Evolutionary conservation across 371 early-diverging fungal species (phyloP), one percentile per base, ranked within the genome.

Genomic region (Mortierella sp.): DNA sequence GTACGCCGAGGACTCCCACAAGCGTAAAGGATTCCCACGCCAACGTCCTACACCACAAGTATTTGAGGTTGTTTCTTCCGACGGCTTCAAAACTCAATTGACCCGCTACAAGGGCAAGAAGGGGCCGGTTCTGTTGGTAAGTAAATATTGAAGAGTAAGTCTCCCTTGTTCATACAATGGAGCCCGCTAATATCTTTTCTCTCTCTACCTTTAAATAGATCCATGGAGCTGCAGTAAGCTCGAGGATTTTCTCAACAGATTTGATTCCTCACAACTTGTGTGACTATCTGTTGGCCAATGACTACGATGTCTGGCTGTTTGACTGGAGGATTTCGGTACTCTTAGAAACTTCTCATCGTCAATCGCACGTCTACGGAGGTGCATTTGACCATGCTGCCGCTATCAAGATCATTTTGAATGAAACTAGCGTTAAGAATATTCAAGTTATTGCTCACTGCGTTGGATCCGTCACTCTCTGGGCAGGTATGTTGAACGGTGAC

Each of bases 121-220:
- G 59, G 85, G 83, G 22, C 85, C 85, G 13, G 75, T 84, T 26
- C 75, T 84, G 13, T 51, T 84, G 72, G 82, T 84, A 73, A 68
- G 64, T 49, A 5, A n/a, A 26, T 6, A 1, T 43, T 17, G 17
- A 13, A 43, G 43, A 12, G 22, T 56, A 1, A 40, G 22, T 6
- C 28, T 28, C 55, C 49, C 56, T n/a, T 62, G 13, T 9, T 45
- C 42, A n/a, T 65, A 19, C 9, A 35, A 0, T 15, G 23, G 43
- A 6, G 15, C 3, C 58, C 13, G 13, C 29, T 57, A 1, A 26
- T 42, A 7, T 26, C 31, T 59, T 53, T 58, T 19, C 34, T n/a
- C 3, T 34, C 35, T 68, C 34, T 31, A 19, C 43, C n/a, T 15
- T 37, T 8, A 2, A 26, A 59, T 69, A 84, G 84, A 15, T 82